Evolutionary conservation across 2,329 filamentous ascomycete species (phyloP).

Genomic region (Periconia macrospinosa): DNA sequence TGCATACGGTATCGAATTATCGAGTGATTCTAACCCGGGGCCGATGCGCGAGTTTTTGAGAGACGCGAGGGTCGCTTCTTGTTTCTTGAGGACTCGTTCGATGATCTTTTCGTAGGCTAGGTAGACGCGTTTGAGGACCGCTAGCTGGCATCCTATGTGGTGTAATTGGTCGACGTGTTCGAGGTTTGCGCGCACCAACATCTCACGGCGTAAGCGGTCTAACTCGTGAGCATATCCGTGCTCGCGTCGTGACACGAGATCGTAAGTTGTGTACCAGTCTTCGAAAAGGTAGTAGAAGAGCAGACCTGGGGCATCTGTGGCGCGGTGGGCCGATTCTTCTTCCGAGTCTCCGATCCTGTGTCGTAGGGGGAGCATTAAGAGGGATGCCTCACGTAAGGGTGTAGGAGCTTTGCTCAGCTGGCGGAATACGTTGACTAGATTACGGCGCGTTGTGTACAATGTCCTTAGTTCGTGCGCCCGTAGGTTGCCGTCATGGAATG

Average conservation of each 20-base stretch:
- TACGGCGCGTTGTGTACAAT: constrained; percentile 57
- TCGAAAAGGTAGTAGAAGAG: constrained; percentile 70
- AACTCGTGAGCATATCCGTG: constrained; percentile 53
- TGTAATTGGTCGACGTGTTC: constrained; percentile 57
- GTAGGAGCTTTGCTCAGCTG: constrained; percentile 61
- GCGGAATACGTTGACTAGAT: constrained; percentile 63
- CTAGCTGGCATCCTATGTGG: constrained; percentile 62
- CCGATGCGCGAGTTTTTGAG: constrained; percentile 49
- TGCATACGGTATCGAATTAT: constrained; percentile 22
- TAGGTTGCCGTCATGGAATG: constrained; percentile 40
- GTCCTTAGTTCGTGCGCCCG: constrained; percentile 49
- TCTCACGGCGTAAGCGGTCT: constrained; percentile 54
- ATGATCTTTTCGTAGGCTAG: constrained; percentile 63
- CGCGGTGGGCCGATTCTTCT: constrained; percentile 50
- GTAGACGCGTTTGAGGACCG: constrained; percentile 63
- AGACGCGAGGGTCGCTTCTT: constrained; percentile 46
- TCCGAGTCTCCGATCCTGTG: constrained; percentile 48
- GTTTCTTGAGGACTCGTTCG: constrained; percentile 57
- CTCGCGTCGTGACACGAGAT: constrained; percentile 55
- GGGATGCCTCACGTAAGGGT: constrained; percentile 41
- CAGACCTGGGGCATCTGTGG: constrained; percentile 60
- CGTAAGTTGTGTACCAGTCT: constrained; percentile 64
- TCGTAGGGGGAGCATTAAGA: constrained; percentile 49
- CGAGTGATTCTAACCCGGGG: constrained; percentile 31
- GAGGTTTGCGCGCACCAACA: constrained; percentile 55